Evolutionary conservation across 371 early-diverging fungal genomes (phyloP).

Genomic region (Gilbertella persicaria): DNA sequence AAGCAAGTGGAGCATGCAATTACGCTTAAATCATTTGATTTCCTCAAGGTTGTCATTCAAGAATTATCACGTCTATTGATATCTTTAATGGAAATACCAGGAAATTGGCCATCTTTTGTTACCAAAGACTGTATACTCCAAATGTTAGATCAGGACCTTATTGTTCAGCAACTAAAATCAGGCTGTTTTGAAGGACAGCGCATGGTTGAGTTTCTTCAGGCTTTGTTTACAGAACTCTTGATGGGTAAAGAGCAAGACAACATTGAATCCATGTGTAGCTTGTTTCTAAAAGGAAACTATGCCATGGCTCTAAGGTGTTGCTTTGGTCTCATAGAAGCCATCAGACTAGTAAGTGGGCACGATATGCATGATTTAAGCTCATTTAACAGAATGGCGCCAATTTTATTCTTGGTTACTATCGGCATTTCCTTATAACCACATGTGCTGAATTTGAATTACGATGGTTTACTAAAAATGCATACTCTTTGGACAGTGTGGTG

Average conservation of each 20-base stretch:
- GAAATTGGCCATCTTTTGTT: slow-evolving; percentile 14
- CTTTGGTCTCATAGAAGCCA: slow-evolving; percentile 70
- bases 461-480: slow-evolving; percentile 65
- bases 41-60: slow-evolving; percentile 36
- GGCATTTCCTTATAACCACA: slow-evolving; percentile 14
- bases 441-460: slow-evolving; percentile 59
- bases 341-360: slow-evolving; percentile 62
- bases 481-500: slow-evolving; percentile 25
- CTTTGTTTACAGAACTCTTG: too few relatives aligned
- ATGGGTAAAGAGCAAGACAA: too few relatives aligned
- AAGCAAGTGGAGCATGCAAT: slow-evolving; percentile 41
- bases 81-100: slow-evolving; percentile 49
- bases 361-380: not conserved
- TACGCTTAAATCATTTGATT: slow-evolving; percentile 7
- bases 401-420: slow-evolving; percentile 16
- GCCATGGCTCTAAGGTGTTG: slow-evolving; percentile 55
- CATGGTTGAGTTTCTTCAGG: too few relatives aligned
- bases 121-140: slow-evolving; percentile 6
- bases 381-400: slow-evolving; percentile 24
- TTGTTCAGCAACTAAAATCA: slow-evolving; percentile 48
- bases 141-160: slow-evolving; percentile 39
- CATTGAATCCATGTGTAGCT: slow-evolving; percentile 15
- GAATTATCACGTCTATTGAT: slow-evolving; percentile 62
- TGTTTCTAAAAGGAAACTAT: slow-evolving; percentile 39
- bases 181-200: too few relatives aligned